Conservation (phyloP, 139 green algal species). For the Parachlorella kessleri region DNA sequence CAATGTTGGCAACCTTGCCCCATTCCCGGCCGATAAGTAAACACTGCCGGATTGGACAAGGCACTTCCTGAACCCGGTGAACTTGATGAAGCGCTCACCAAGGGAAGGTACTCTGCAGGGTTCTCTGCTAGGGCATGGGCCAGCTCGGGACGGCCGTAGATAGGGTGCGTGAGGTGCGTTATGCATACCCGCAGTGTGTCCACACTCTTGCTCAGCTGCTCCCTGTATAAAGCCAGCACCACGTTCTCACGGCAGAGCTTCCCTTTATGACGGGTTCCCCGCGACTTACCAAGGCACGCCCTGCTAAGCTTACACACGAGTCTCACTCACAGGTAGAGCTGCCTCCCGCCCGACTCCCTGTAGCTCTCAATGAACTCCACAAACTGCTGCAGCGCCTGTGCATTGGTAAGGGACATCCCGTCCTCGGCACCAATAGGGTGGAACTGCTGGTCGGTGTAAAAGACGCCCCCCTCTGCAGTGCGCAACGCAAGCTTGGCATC, state of each 20-base stretch:
- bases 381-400: constrained; percentile 51
- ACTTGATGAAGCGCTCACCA: constrained; percentile 9
- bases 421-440: constrained; percentile 20
- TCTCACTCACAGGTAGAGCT: not conserved
- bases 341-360: not conserved
- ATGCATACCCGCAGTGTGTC: constrained; percentile 41
- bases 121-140: constrained; percentile 37
- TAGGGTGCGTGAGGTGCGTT: constrained; percentile 33
- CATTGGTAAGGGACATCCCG: not conserved
- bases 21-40: no score
- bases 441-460: constrained; percentile 58
- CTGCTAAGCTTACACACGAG: not conserved
- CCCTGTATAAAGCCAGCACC: constrained; percentile 30
- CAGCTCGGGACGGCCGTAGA: constrained; percentile 43
- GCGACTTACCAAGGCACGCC: not conserved
- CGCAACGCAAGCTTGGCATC: not conserved
- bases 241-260: constrained; percentile 5
- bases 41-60: not conserved
- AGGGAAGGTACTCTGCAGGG: constrained; percentile 39
- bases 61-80: no score
- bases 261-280: not conserved
- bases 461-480: constrained; percentile 51
- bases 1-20: no score
- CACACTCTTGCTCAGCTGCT: constrained; percentile 39
- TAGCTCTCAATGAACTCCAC: constrained; percentile 57